Base-by-base conservation (phyloP, 257 asterid genomes). In the Striga asiatica region DNA sequence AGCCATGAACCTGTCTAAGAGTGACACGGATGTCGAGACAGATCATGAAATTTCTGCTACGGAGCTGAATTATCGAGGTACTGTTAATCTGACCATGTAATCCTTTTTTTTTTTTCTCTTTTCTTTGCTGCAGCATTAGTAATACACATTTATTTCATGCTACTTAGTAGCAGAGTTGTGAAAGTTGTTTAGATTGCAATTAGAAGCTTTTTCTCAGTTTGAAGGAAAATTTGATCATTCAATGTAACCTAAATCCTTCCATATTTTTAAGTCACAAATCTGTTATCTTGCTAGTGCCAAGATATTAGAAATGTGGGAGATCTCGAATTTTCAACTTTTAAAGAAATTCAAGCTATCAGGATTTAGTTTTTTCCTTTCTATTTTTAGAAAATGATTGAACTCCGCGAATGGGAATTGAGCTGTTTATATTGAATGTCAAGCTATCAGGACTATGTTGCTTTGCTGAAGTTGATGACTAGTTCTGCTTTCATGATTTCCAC, bases 21-120 rank as follows among this genome's bases (percentile, higher is more conserved):
- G 71, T 56, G 75, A 71, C 68, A 67, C 79, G 34, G 83, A 76
- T 35, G 65, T 51, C 14, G 81, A 78, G 72, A 65, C 61, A 16
- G 75, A 73, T 35, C 66, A 60, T 47, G 76, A 64, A 59, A 56
- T 48, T 62, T 67, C 68, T 54, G 64, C 66, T 49, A 48, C 37
- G 65, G 65, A 37, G 24, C 50, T 56, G 73, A 69, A 56, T 43
- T 62, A 29, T 52, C 56, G 54, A 70, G 86, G 94, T 84, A 81
- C 56, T 10, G 35, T 21, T 27, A 39, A 18, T 34, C 20, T 29
- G 41, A 18, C 51, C 22, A 23, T 32, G 22, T 19, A 17, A 17
- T 2, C 23, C 0, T 5, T 18, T 59, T 8, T 24, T 8, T 3
- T 49, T 24, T 3, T 47, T 22, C 19, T 47, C 50, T 60, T 3